phyloP scores from a whole-genome alignment of 2,329 filamentous ascomycete species.

The Aspergillus melleus region DNA sequence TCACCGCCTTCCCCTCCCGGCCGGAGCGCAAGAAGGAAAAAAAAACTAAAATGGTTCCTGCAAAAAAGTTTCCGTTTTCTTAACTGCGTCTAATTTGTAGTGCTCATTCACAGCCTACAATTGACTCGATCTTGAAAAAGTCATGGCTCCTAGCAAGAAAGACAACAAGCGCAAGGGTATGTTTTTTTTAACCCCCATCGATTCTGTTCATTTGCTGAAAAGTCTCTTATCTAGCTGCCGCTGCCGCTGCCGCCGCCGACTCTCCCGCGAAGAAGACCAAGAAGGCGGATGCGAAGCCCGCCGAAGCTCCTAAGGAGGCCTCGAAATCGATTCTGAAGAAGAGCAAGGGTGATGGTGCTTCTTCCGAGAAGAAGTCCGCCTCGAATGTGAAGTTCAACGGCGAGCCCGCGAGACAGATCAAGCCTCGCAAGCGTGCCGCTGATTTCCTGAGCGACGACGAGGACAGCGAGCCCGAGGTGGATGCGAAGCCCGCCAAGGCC shows the following conservation, averaged over 20 bases:
- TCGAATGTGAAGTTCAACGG: slow-evolving; percentile 34
- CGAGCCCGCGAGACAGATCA: slow-evolving; percentile 36
- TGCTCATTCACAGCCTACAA: slow-evolving; percentile 32
- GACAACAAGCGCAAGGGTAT: slow-evolving; percentile 52
- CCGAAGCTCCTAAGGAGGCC: slow-evolving; percentile 27
- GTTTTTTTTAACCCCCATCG: slow-evolving; percentile 7
- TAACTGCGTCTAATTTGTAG: slow-evolving; percentile 9
- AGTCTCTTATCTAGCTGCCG: slow-evolving; percentile 22
- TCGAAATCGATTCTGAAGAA: slow-evolving; percentile 37
- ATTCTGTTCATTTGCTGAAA: slow-evolving; percentile 12
- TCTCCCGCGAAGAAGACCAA: slow-evolving; percentile 63
- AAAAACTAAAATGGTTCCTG: slow-evolving; percentile 16
- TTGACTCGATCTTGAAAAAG: slow-evolving; percentile 24
- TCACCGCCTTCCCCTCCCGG: slow-evolving; percentile 14
- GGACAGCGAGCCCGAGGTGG: slow-evolving; percentile 25
- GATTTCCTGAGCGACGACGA: slow-evolving; percentile 50
- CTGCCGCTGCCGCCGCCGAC: slow-evolving; percentile 44
- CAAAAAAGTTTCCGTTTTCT: slow-evolving; percentile 31
- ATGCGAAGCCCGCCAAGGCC: slow-evolving; percentile 18
- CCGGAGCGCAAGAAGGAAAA: slow-evolving; percentile 21
- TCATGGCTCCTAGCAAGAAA: slow-evolving; percentile 56
- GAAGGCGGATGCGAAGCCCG: slow-evolving; percentile 40
- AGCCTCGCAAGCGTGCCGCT: slow-evolving; percentile 49
- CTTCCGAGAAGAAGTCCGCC: slow-evolving; percentile 25
- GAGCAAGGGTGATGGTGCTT: slow-evolving; percentile 23